Conservation (phyloP, 192 early-diverging fungal genomes). For the Backusella circina region DNA sequence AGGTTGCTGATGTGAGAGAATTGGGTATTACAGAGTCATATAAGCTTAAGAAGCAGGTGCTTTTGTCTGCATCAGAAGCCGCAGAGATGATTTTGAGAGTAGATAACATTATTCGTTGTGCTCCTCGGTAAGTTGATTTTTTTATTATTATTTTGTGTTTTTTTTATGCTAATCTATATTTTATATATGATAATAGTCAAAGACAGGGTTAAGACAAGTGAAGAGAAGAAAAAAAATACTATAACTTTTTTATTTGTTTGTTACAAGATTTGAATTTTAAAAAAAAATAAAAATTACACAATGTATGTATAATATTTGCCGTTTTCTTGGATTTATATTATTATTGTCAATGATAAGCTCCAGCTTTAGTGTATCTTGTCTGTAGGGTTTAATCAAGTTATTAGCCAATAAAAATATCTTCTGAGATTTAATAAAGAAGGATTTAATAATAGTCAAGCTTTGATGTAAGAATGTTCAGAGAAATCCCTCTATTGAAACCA, state of each 20-base stretch:
- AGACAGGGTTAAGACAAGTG: background rate
- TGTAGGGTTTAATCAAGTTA: too few species aligned
- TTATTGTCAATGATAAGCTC: too few species aligned
- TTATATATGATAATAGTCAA: background rate
- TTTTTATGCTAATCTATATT: background rate
- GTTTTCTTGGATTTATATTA: background rate
- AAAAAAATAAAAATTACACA: background rate
- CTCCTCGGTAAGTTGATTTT: constrained; percentile 41
- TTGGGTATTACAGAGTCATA: constrained; percentile 95
- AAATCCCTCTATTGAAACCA: too few species aligned
- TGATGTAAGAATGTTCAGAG: too few species aligned
- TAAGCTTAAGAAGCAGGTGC: constrained; percentile 94
- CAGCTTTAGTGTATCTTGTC: too few species aligned
- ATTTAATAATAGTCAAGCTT: too few species aligned
- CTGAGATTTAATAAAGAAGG: too few species aligned
- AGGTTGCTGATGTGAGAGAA: constrained; percentile 73
- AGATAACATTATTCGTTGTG: constrained; percentile 96
- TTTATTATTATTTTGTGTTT: background rate
- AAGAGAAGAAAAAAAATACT: background rate
- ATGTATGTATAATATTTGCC: background rate
- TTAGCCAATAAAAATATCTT: too few species aligned
- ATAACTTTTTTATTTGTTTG: background rate
- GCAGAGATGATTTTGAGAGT: constrained; percentile 97
- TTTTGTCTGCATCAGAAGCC: constrained; percentile 92
- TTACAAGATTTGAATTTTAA: background rate